Base-by-base conservation (phyloP, 805 yeast species). In the Wickerhamiella azyma region DNA sequence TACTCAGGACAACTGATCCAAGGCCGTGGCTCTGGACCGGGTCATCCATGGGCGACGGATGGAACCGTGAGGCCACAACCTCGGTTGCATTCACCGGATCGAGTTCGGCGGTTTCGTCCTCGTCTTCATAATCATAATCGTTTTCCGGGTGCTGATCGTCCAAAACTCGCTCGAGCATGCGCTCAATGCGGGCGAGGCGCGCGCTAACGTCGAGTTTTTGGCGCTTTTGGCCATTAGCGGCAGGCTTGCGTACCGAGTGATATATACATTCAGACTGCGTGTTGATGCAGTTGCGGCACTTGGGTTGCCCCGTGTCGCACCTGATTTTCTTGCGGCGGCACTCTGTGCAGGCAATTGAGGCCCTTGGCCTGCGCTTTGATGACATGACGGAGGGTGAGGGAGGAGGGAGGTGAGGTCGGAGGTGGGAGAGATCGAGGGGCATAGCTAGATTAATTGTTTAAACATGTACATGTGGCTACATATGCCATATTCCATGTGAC, bases 281-380 rank as follows among this genome's bases (percentile, higher is more conserved):
- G n/a, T 76, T 70, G 10, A 74, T 74, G 66, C 96, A 86, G 51
- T 81, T 77, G 0, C 83, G 73, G 59, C 96, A 86, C 50, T 71
- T 74, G 1, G 76, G 71, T 41, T 65, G 51, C 46, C 70, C 71
- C 1, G 88, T 85, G 53, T 82, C 88, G 65, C 94, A 83, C 50
- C 79, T 72, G 30, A 62, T 55, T 48, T 83, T 83, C 54, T 81
- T 81, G 43, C 80, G 75, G 33, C 96, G 68, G 58, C 96, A 86
- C 35, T 89, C 64, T 56, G 85, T 94, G 62, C 96, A 85, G 0
- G 94, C 94, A 56, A 83, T 89, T 0, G 92, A 84, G 0, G 84
- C 84, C 47, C 96, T 29, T 10, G 38, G 32, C 39, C 44, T 18
- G 5, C 38, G 38, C 16, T 43, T 29, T 5, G 37, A 30, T 13